Conservation (phyloP, 2,329 filamentous ascomycete genomes). For the Neophaeococcomyces aloes region DNA sequence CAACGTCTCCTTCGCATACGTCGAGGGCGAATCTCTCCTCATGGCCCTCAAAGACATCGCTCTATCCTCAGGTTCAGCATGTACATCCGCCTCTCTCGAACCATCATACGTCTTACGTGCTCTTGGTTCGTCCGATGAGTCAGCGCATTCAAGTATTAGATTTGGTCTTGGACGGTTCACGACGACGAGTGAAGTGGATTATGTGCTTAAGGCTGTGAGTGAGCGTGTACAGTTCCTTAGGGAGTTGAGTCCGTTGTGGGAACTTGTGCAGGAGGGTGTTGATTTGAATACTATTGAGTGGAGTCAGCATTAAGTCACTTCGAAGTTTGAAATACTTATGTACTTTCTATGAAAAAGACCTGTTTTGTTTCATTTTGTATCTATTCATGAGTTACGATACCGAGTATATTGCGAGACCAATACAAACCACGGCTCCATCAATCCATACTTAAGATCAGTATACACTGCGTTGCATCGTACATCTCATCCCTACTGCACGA, state of each 20-base stretch:
- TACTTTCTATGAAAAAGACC: not conserved
- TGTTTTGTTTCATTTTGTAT: too few relatives aligned
- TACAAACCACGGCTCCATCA: too few relatives aligned
- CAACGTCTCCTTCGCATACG: slow-evolving; percentile 96
- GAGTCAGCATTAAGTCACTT: slow-evolving; percentile 69
- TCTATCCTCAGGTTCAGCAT: slow-evolving; percentile 89
- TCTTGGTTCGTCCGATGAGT: slow-evolving; percentile 92
- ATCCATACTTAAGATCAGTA: too few relatives aligned
- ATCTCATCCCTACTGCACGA: too few relatives aligned
- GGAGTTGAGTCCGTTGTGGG: slow-evolving; percentile 92
- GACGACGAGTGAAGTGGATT: slow-evolving; percentile 89
- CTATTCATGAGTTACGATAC: too few relatives aligned
- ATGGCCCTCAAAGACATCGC: slow-evolving; percentile 99
- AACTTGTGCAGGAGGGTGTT: slow-evolving; percentile 92
- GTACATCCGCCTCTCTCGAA: slow-evolving; percentile 91
- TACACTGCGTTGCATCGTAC: too few relatives aligned
- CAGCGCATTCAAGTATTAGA: slow-evolving; percentile 91
- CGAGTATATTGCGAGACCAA: too few relatives aligned
- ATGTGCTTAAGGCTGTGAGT: slow-evolving; percentile 86
- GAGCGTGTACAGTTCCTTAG: slow-evolving; percentile 86
- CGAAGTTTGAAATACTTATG: not conserved
- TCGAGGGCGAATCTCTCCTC: slow-evolving; percentile 92
- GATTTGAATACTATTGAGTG: slow-evolving; percentile 95
- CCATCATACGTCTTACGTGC: slow-evolving; percentile 93
- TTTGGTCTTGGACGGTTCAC: slow-evolving; percentile 98